Base-by-base conservation (phyloP, 2,329 filamentous ascomycete species). In the Xylariaceae sp. region DNA sequence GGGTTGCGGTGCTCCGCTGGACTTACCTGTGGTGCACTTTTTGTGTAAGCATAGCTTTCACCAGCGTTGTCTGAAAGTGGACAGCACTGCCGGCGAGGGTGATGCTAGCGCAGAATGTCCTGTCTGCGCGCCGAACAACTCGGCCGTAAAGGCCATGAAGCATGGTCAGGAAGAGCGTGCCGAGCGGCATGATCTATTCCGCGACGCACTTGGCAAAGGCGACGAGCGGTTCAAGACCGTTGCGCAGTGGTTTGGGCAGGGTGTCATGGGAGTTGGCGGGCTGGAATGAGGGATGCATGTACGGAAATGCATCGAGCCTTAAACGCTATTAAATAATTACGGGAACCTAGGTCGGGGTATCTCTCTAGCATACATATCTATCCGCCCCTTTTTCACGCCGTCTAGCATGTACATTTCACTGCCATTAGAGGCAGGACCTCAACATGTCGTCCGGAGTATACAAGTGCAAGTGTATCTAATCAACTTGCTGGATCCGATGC, bases 21-120 rank as follows among this genome's bases (percentile, higher is more conserved):
- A 97, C 65, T 79, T 97, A 10, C 94, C 94, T 0, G 90, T 88
- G 0, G 92, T 99, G 52, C 94, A 99, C 72, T 99, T 99, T 73
- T 76, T 99, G 64, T 99, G 94, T 78, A 96, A 96, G 73, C 94
- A 99, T 73, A 92, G 88, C 61, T 99, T 97, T 79, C 94, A 99
- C 72, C 90, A 96, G 76, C 82, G 90, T 51, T 99, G 93, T 73
- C 77, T 99, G 48, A 89, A 90, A 70, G 76, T 55, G 3, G 59
- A 58, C 30, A 63, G 48, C 35, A 73, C 73, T 41, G 55, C 9
- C 17, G 65, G 64, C 6, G 61, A 62, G 0, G 73, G 71, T 3
- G 73, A 71, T 2, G 75, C 76, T 35, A 80, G 82, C 18, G 78
- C 87, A 0, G 92, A 97, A 73, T 99, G 94, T 72, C 92, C 93